A percentile compares a stretch with the other conserved stretches of the same genome.
Evolutionary conservation across 805 yeast genomes (phyloP).

Genomic region (Candida boleticola): DNA sequence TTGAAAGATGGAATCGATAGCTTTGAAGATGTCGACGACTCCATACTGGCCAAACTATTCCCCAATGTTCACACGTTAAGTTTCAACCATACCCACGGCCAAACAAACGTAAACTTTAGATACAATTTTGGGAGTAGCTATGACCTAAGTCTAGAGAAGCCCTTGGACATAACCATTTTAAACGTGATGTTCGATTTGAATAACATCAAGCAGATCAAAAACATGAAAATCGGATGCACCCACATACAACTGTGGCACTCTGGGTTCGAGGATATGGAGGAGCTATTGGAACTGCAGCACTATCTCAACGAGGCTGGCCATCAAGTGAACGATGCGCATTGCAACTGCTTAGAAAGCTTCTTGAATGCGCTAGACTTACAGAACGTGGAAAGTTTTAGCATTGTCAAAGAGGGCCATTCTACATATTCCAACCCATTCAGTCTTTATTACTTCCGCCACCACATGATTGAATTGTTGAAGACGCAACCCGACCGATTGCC

Average conservation of each 20-base stretch:
- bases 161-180: conserved; percentile 3
- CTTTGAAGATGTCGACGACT: no score
- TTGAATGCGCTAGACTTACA: conserved; percentile 3
- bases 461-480: not conserved
- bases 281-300: not conserved
- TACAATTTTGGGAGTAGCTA: conserved; percentile 7
- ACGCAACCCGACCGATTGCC: not conserved
- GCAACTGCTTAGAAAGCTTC: conserved; percentile 8
- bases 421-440: conserved; percentile 3
- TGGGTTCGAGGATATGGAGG: not conserved
- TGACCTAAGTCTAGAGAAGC: conserved; percentile 6
- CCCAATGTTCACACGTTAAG: conserved; percentile 4
- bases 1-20: not conserved
- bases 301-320: not conserved
- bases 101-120: conserved; percentile 3
- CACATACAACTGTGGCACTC: conserved; percentile 6
- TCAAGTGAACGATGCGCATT: not conserved
- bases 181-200: not conserved
- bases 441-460: conserved; percentile 8
- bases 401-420: conserved; percentile 1
- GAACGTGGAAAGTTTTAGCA: not conserved
- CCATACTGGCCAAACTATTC: no score
- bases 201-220: not conserved
- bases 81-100: conserved; percentile 13
- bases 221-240: conserved; percentile 11